Conservation (phyloP, 1,284 basidiomycete genomes). For the Moniliella sp. region DNA sequence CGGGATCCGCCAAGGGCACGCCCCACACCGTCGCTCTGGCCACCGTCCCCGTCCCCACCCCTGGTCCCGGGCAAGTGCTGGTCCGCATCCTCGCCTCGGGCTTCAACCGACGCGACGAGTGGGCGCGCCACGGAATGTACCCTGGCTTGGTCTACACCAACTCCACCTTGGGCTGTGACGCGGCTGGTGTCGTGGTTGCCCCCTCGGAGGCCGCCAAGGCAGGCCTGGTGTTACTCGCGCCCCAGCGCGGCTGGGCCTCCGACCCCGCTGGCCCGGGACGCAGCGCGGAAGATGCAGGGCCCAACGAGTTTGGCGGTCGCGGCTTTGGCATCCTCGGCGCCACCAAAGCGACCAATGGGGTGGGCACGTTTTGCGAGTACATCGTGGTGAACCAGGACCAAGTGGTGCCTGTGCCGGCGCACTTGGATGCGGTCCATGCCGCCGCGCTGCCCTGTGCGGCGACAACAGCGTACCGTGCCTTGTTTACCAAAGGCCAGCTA, state of each 20-base stretch:
- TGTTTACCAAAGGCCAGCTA: conserved; percentile 49
- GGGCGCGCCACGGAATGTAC: conserved; percentile 49
- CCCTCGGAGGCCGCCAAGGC: conserved; percentile 38
- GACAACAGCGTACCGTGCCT: conserved; percentile 56
- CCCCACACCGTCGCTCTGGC: conserved; percentile 10
- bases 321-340: conserved; percentile 27
- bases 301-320: conserved; percentile 7
- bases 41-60: conserved; percentile 9
- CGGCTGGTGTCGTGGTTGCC: conserved; percentile 47
- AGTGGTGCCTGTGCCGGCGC: conserved; percentile 47
- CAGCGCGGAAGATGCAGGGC: conserved; percentile 21
- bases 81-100: conserved; percentile 40
- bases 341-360: conserved; percentile 11
- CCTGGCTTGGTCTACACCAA: conserved; percentile 46
- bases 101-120: conserved; percentile 65
- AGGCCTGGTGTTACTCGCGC: conserved; percentile 46
- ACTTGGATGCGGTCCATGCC: conserved; percentile 49
- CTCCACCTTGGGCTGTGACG: conserved; percentile 48
- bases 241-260: conserved; percentile 52
- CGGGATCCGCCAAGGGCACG: conserved; percentile 9
- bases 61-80: conserved; percentile 8
- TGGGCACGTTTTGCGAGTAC: conserved; percentile 56
- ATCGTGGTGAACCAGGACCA: conserved; percentile 51
- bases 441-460: conserved; percentile 57
- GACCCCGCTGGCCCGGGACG: conserved; percentile 42